These are phyloP conservation scores for Coleophoma crateriformis DNA, from an alignment of 2,329 filamentous ascomycete species.

Conservation along the genomic window DNA sequence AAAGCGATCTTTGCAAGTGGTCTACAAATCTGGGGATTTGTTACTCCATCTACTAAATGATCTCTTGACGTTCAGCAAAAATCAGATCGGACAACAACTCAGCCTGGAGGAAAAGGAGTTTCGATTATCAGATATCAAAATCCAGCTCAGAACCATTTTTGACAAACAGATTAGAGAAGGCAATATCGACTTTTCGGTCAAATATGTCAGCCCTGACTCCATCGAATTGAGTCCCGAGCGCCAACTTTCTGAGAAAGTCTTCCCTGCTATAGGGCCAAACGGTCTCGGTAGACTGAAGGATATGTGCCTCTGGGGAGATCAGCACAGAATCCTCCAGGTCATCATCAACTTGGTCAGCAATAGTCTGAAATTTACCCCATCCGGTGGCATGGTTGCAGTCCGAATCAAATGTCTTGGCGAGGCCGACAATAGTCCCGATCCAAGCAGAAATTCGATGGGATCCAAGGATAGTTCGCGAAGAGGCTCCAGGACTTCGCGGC, in stretches of 20 bases:
- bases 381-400: slow-evolving; percentile 69
- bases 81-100: slow-evolving; percentile 83
- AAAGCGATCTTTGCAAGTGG: slow-evolving; percentile 77
- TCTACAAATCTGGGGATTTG: slow-evolving; percentile 85
- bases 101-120: slow-evolving; percentile 83
- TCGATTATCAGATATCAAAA: slow-evolving; percentile 73
- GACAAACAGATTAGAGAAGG: slow-evolving; percentile 83
- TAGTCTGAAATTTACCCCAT: slow-evolving; percentile 82
- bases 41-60: slow-evolving; percentile 84
- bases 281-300: slow-evolving; percentile 70
- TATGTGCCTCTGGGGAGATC: slow-evolving; percentile 85
- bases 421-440: slow-evolving; percentile 17
- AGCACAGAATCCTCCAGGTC: slow-evolving; percentile 86
- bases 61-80: slow-evolving; percentile 88
- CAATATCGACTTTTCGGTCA: slow-evolving; percentile 66
- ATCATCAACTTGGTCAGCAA: slow-evolving; percentile 92
- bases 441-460: slow-evolving; percentile 20
- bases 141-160: slow-evolving; percentile 81
- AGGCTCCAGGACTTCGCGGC: slow-evolving; percentile 16
- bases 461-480: slow-evolving; percentile 18
- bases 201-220: slow-evolving; percentile 53
- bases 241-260: slow-evolving; percentile 21
- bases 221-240: slow-evolving; percentile 7
- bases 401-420: slow-evolving; percentile 70
- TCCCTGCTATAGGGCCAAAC: slow-evolving; percentile 57